Conservation (phyloP, 345 rosid genomes). For the Orychophragmus violaceus region DNA sequence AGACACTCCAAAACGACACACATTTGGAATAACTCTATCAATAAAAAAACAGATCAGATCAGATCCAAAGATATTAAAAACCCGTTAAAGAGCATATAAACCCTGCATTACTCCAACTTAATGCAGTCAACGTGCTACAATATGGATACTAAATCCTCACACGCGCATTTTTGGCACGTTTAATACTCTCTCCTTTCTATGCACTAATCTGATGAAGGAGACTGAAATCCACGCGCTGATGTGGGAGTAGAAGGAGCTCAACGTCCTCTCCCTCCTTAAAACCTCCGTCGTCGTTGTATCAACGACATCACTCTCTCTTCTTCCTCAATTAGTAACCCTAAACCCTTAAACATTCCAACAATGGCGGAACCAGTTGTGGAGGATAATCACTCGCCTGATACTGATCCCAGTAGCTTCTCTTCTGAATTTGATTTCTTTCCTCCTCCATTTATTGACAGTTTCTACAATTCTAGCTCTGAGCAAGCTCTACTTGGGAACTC, state of each 20-base stretch:
- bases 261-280: not conserved
- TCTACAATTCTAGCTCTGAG: constrained; percentile 32
- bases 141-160: not conserved
- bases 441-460: constrained; percentile 42
- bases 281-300: not conserved
- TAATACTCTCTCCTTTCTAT: not conserved
- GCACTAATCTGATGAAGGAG: not conserved
- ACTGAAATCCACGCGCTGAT: not conserved
- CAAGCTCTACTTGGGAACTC: not conserved
- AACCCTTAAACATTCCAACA: constrained; percentile 10
- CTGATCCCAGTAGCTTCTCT: not conserved
- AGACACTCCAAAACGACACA: constrained; percentile 19
- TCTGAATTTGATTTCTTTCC: constrained; percentile 23
- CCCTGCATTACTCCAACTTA: constrained; percentile 11
- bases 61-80: not conserved
- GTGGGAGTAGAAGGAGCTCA: not conserved
- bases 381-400: not conserved
- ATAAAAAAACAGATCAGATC: not conserved
- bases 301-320: not conserved
- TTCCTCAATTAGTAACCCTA: constrained; percentile 8
- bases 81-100: constrained; percentile 19
- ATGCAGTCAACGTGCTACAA: constrained; percentile 18
- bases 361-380: constrained; percentile 19
- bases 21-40: not conserved
- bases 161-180: not conserved